These are phyloP conservation scores for Diaporthe batatas DNA, from an alignment of 2,329 filamentous ascomycete species.

Conservation along the genomic window DNA sequence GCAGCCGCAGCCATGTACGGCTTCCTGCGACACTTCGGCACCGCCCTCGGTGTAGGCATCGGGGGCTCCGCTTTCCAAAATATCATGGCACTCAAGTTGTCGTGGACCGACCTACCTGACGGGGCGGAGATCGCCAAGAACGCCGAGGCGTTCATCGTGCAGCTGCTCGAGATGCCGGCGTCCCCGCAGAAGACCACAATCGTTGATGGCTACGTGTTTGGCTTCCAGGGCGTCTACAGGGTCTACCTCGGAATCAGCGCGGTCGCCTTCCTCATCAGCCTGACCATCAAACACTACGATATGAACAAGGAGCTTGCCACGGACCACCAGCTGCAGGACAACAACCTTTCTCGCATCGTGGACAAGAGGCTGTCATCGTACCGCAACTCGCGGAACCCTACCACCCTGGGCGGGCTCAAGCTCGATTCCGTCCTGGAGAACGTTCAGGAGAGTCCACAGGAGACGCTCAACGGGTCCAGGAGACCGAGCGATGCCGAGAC, in stretches of 20 bases:
- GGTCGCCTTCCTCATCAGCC: conserved; percentile 63
- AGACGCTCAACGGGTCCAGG: conserved; percentile 22
- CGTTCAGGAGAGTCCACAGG: conserved; percentile 24
- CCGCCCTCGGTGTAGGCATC: conserved; percentile 57
- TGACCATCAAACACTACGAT: conserved; percentile 64
- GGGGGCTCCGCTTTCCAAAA: conserved; percentile 59
- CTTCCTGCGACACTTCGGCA: conserved; percentile 57
- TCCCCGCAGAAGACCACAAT: conserved; percentile 38
- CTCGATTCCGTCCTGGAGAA: conserved; percentile 27
- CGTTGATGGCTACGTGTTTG: conserved; percentile 63
- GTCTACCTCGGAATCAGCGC: conserved; percentile 65
- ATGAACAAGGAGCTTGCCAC: conserved; percentile 62
- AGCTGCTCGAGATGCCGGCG: conserved; percentile 44
- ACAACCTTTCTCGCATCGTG: conserved; percentile 37
- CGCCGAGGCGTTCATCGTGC: conserved; percentile 47
- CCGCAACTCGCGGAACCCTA: conserved; percentile 25
- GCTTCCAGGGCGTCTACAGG: conserved; percentile 66
- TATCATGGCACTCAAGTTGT: conserved; percentile 52
- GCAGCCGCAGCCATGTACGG: conserved; percentile 57
- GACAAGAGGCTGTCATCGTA: conserved; percentile 36
- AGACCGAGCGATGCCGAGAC: conserved; percentile 29
- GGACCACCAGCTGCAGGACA: conserved; percentile 60
- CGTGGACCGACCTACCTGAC: conserved; percentile 47
- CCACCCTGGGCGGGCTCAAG: background rate
- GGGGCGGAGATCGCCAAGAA: conserved; percentile 48